Evolutionary conservation across 2,329 filamentous ascomycete genomes (phyloP), one percentile per base, ranked within the genome.

Genomic region (Fusarium brachygibbosum): DNA sequence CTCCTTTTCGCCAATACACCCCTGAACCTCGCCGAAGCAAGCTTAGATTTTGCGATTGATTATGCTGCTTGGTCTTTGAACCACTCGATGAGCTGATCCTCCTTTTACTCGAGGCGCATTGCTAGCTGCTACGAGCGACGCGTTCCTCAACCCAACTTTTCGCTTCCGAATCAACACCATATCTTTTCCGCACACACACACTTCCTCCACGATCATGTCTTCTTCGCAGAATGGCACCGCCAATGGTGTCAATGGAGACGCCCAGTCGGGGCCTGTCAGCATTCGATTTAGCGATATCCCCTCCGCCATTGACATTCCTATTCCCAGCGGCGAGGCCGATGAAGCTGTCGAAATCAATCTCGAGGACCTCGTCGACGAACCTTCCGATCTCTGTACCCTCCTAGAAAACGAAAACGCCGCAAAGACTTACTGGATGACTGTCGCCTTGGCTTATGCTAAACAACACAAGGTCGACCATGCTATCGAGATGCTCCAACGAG

Each of bases 381-480:
- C 93, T 21, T 97, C 93, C 46, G 96, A 99, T 82, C 87, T 99
- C 7, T 99, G 96, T 79, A 96, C 93, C 31, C 87, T 99, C 51
- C 89, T 99, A 68, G 95, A 99, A 82, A 97, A 96, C 76, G 97
- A 99, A 80, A 90, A 91, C 76, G 94, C 94, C 17, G 91, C 93
- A 37, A 94, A 95, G 75, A 93, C 91, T 53, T 97, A 97, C 73
- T 99, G 97, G 97, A 95, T 99, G 85, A 95, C 93, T n/a, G 96
- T 98, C 71, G 93, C 97, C 41, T 86, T 98, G 62, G 95, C 95
- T 48, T 99, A 99, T 77, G 95, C 96, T 40, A 99, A 98, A 82
- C 93, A 97, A 82, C 90, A 91, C 77, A 97, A 97, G 82, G 88
- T 96, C 66, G 94, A 98, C 77, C 92, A 96, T 82, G 88, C 89